A percentile compares a stretch with the other conserved stretches of the same genome.
These are phyloP conservation scores for Pseudoneurospora amorphoporcata DNA, from an alignment of 495 filamentous ascomycete species.

Conservation along the genomic window DNA sequence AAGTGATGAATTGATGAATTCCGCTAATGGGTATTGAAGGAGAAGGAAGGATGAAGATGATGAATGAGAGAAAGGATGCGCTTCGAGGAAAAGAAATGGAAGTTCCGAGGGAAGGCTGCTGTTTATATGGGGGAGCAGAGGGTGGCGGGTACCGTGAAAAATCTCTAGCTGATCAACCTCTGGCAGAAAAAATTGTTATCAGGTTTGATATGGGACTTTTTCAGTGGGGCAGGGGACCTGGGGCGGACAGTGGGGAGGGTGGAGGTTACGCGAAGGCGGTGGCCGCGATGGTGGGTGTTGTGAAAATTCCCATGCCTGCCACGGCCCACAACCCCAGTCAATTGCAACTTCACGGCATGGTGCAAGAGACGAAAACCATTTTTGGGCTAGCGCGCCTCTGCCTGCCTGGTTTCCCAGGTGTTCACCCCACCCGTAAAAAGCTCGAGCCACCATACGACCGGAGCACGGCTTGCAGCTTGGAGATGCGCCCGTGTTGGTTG, in stretches of 20 bases:
- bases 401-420: background rate
- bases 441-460: background rate
- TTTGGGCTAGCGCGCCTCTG: background rate
- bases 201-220: conserved; percentile 6
- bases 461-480: background rate
- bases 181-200: conserved; percentile 10
- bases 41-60: conserved; percentile 12
- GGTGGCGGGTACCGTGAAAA: conserved; percentile 8
- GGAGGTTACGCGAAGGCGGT: background rate
- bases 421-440: background rate
- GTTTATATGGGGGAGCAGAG: conserved; percentile 16
- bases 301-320: background rate
- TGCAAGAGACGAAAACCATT: background rate
- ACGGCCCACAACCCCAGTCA: background rate
- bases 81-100: conserved; percentile 2
- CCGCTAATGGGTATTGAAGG: conserved; percentile 5
- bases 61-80: conserved; percentile 2
- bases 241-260: background rate
- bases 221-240: conserved; percentile 2
- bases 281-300: background rate
- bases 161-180: background rate
- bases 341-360: background rate
- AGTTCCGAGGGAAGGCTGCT: conserved; percentile 10
- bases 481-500: background rate
- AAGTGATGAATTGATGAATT: conserved; percentile 8